These are phyloP conservation scores for Schizophyllum commune DNA, from an alignment of 1,284 basidiomycete genomes.

Conservation along the genomic window DNA sequence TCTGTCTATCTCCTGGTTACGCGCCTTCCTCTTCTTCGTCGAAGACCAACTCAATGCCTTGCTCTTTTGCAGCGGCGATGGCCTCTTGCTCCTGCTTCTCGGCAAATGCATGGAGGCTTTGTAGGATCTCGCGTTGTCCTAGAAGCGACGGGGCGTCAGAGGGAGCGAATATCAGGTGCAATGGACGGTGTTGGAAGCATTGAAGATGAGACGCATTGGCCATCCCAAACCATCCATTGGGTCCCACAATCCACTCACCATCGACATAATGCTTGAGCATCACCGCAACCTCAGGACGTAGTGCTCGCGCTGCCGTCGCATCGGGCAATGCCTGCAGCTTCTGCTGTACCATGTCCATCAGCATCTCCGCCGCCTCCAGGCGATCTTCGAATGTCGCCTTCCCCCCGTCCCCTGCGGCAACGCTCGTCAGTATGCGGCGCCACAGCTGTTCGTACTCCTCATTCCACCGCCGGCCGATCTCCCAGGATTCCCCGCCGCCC, in stretches of 20 bases:
- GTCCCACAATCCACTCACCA: slow-evolving; percentile 25
- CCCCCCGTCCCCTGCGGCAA: slow-evolving; percentile 31
- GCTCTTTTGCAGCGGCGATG: slow-evolving; percentile 36
- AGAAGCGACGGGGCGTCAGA: neutral
- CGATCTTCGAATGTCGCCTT: slow-evolving; percentile 45
- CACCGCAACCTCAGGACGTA: slow-evolving; percentile 41
- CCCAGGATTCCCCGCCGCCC: slow-evolving; percentile 42
- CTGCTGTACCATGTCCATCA: slow-evolving; percentile 57
- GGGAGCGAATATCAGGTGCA: neutral
- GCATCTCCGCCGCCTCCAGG: slow-evolving; percentile 54
- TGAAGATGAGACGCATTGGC: neutral
- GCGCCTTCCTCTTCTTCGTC: slow-evolving; percentile 16
- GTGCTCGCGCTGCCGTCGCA: slow-evolving; percentile 1
- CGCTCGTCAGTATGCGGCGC: slow-evolving; percentile 41
- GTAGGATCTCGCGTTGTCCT: slow-evolving; percentile 30
- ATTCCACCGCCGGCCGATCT: slow-evolving; percentile 49
- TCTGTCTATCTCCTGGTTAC: neutral
- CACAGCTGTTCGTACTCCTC: slow-evolving; percentile 51
- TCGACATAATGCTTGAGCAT: slow-evolving; percentile 56
- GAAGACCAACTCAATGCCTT: slow-evolving; percentile 45
- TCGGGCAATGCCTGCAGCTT: slow-evolving; percentile 47
- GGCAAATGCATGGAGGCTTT: slow-evolving; percentile 2
- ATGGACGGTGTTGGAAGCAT: neutral
- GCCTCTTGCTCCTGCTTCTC: slow-evolving; percentile 21
- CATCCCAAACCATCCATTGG: slow-evolving; percentile 2